phyloP scores from a whole-genome alignment of 1,284 basidiomycete species.

The Sphagnurus paluster region DNA sequence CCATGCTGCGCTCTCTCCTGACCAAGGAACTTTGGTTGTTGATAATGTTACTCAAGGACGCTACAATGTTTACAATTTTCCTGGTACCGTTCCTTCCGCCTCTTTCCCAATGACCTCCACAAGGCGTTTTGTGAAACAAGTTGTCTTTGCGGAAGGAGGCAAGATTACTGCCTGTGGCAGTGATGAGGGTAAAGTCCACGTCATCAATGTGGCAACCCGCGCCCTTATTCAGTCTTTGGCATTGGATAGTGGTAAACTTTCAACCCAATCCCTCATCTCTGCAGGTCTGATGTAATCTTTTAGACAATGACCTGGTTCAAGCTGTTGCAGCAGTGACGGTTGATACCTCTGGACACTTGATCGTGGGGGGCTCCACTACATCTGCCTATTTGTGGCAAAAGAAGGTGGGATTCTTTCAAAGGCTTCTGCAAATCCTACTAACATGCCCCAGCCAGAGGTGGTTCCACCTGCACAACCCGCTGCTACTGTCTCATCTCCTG shows the following conservation, averaged over 20 bases:
- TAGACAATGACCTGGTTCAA: conserved; percentile 10
- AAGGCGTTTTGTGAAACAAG: conserved; percentile 9
- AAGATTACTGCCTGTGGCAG: conserved; percentile 11
- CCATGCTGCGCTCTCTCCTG: conserved; percentile 9
- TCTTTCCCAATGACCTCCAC: conserved; percentile 2
- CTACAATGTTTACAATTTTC: conserved; percentile 12
- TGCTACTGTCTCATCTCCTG: neutral
- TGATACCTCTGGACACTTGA: conserved; percentile 3
- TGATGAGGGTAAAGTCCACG: conserved; percentile 2
- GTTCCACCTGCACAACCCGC: neutral
- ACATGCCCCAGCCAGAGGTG: too few species aligned
- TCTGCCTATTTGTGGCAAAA: conserved; percentile 12
- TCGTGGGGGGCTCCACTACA: conserved; percentile 5
- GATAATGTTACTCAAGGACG: conserved; percentile 11
- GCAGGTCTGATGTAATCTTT: neutral
- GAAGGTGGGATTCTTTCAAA: neutral
- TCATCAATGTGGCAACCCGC: conserved; percentile 8
- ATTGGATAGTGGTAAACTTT: too few species aligned
- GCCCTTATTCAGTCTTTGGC: conserved; percentile 5
- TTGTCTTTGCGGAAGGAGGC: conserved; percentile 6
- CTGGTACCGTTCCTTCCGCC: conserved; percentile 7
- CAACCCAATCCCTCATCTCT: too few species aligned
- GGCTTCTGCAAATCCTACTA: too few species aligned
- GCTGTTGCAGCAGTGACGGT: conserved; percentile 7
- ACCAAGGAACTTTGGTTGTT: conserved; percentile 9